These are phyloP conservation scores for Populus davidiana DNA, from an alignment of 345 rosid genomes.

Conservation along the genomic window DNA sequence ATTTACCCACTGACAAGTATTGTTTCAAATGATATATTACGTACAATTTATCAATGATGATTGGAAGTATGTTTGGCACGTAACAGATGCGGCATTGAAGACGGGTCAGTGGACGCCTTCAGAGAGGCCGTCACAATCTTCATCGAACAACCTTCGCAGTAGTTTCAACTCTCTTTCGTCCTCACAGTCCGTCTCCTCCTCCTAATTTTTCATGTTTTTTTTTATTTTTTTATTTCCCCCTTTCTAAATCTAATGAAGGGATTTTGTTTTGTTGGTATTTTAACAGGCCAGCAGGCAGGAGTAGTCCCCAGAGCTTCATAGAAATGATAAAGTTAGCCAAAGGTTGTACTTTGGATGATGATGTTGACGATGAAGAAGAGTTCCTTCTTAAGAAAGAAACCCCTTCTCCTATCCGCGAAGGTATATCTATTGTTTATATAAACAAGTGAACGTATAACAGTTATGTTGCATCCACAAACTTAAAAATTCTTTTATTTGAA, in stretches of 20 bases:
- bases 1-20: neutral
- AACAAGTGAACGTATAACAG: no score
- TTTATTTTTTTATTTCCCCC: neutral
- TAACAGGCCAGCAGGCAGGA: constrained; percentile 57
- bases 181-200: constrained; percentile 53
- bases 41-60: neutral
- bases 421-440: constrained; percentile 24
- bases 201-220: neutral
- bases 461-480: no score
- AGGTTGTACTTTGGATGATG: constrained; percentile 53
- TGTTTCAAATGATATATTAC: neutral
- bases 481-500: neutral
- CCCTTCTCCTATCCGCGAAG: constrained; percentile 51
- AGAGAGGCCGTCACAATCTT: constrained; percentile 58
- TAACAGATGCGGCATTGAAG: constrained; percentile 42
- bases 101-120: constrained; percentile 49
- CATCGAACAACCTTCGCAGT: constrained; percentile 47
- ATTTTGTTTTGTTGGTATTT: neutral
- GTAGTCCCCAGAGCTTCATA: constrained; percentile 69
- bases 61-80: constrained; percentile 13
- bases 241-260: neutral
- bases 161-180: constrained; percentile 69
- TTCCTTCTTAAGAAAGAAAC: constrained; percentile 65
- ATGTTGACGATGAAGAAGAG: constrained; percentile 74
- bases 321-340: constrained; percentile 87